Base-by-base conservation (phyloP, 306 rosid genomes). In the Inga leiocalycina region DNA sequence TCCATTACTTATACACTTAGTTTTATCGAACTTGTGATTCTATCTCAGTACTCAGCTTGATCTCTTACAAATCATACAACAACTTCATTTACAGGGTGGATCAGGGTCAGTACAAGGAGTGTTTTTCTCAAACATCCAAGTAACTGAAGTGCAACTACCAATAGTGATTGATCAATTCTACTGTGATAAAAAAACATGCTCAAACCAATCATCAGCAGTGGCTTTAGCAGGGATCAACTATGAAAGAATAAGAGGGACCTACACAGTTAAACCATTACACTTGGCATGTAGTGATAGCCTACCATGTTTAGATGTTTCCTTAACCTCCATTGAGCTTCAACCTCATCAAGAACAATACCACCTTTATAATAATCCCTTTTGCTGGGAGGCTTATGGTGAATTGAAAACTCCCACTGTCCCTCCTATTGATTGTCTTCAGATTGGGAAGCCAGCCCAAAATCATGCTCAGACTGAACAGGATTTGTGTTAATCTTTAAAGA, bases 281-380 rank as follows among this genome's bases (percentile, higher is more conserved):
- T 90, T 93, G 22, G 97, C 97, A 76, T 93, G 95, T 67, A 93
- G 97, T 54, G 97, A 93, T 85, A 88, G 86, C 80, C 86, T 89
- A 51, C 97, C 97, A 16, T 93, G 97, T 37, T 81, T 77, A 12
- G 97, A 87, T 30, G 91, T 93, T 74, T 88, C 97, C 22, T 88
- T 93, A 48, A 93, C 87, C 41, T 72, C 87, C 59, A 89, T 93
- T 35, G 64, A 88, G 86, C 89, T 93, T 37, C 88, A 85, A 75
- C 97, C 95, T 32, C 14, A 81, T 67, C 97, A 91, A 86, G 89
- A 93, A 76, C 71, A 43, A 37, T 93, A 93, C 80, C 97, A 80
- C 79, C 62, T 93, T 77, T 52, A 52, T 16, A 91, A 87, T 67
- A 84, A 85, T 17, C 92, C 97, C 68, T 93, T 88, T 84, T 93